Evolutionary conservation across 2,329 filamentous ascomycete genomes (phyloP), one percentile per base, ranked within the genome.

Genomic region (Fusarium gaditjirri): DNA sequence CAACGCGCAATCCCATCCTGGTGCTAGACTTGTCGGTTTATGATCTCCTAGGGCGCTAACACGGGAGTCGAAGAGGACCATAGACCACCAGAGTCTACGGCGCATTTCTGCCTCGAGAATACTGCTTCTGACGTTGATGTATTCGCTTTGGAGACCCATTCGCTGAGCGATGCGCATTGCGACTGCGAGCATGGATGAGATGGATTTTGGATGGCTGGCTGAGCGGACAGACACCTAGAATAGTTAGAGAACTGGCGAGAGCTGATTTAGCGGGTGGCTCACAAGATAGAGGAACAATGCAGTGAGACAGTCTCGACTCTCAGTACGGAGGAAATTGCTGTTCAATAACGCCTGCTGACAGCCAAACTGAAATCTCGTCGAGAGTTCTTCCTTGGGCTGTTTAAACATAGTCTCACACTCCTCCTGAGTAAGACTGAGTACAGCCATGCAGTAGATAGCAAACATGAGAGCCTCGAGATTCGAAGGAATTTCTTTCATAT

Each of bases 41-140:
- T 75, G 80, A 33, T 84, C 81, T 4, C 84, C 77, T 65, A 90
- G 75, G 70, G 91, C 88, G 70, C 85, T 80, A 17, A 89, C 83
- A 21, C 90, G 88, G 49, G 79, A 78, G 72, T 92, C 90, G 61
- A 90, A 88, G 6, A 87, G 77, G 1, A 87, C 78, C 1, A 92
- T 78, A 0, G 87, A 83, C 89, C 89, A 91, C 89, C 89, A 91
- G 1, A 91, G 82, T 38, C 89, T 81, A 35, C 89, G 85, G 17
- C 89, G 85, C 82, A 91, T 84, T 78, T 92, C 89, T 4, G 84
- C 85, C 72, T 91, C 89, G 17, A 87, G 84, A 11, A 73, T 57
- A 8, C 66, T 69, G 25, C 59, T 76, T 27, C 68, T 75, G 3
- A 76, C 50, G 19, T 77, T 69, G 1, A 65, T 69, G 0, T 82